Evolutionary conservation across 2,329 filamentous ascomycete species (phyloP).

Genomic region (Alternaria ventricosa): DNA sequence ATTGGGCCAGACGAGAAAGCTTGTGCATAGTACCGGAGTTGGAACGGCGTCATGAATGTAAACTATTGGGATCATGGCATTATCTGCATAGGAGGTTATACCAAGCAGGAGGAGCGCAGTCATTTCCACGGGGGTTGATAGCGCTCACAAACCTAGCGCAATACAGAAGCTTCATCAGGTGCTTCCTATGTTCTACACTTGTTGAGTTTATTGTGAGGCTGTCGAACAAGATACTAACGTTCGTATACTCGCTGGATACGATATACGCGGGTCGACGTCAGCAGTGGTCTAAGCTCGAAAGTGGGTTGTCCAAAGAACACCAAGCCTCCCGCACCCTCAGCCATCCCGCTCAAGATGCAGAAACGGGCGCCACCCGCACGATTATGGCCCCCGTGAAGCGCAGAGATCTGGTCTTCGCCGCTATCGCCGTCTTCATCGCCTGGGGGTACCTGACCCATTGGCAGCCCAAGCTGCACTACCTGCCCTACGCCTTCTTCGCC

Average conservation of each 20-base stretch:
- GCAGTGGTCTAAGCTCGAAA: slow-evolving; percentile 23
- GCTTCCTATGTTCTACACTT: neutral
- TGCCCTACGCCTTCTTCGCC: slow-evolving; percentile 80
- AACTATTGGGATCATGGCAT: slow-evolving; percentile 1
- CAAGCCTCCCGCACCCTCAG: slow-evolving; percentile 22
- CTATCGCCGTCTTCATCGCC: slow-evolving; percentile 75
- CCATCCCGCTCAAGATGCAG: slow-evolving; percentile 43
- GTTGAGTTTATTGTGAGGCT: neutral
- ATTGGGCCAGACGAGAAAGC: neutral
- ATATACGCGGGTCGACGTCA: slow-evolving; percentile 20
- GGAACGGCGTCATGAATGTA: slow-evolving; percentile 11
- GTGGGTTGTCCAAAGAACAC: slow-evolving; percentile 21
- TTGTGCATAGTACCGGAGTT: slow-evolving; percentile 7
- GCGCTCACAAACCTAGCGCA: neutral
- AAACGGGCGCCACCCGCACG: slow-evolving; percentile 47
- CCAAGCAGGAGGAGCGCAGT: neutral
- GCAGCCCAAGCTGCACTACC: slow-evolving; percentile 81
- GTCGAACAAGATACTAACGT: neutral
- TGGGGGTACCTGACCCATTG: slow-evolving; percentile 88
- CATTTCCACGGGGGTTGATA: neutral
- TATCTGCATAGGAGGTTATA: slow-evolving; percentile 1
- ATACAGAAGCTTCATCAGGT: neutral
- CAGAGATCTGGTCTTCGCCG: slow-evolving; percentile 71
- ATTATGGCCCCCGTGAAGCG: slow-evolving; percentile 77
- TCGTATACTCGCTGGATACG: slow-evolving; percentile 4